phyloP scores from a whole-genome alignment of 768 basidiomycete species.

The Boletellus sp. region DNA sequence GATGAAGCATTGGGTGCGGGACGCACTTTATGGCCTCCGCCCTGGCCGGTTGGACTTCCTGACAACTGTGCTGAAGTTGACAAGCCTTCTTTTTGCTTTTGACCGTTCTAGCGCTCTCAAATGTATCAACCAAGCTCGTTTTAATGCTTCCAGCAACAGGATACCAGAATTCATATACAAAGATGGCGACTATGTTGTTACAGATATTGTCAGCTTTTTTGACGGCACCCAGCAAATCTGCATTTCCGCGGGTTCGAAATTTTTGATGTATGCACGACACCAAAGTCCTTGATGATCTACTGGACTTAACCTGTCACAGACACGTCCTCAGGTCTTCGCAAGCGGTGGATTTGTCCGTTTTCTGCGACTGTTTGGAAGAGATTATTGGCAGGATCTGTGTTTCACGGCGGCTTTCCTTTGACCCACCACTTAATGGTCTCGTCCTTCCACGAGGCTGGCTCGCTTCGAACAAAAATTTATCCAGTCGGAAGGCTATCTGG shows the following conservation, averaged over 20 bases:
- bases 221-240: constrained; percentile 27
- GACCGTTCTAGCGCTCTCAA: constrained; percentile 32
- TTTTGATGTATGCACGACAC: constrained; percentile 35
- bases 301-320: constrained; percentile 31
- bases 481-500: constrained; percentile 4
- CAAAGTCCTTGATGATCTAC: constrained; percentile 13
- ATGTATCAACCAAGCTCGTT: constrained; percentile 36
- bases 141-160: constrained; percentile 14
- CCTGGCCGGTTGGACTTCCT: constrained; percentile 17
- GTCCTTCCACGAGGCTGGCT: constrained; percentile 58
- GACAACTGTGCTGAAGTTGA: constrained; percentile 37
- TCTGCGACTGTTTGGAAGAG: constrained; percentile 52
- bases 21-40: constrained; percentile 38
- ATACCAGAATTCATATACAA: constrained; percentile 8
- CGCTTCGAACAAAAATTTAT: constrained; percentile 17
- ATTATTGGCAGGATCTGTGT: constrained; percentile 43
- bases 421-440: constrained; percentile 37
- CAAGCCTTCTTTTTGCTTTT: constrained; percentile 37
- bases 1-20: constrained; percentile 45
- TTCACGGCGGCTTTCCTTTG: constrained; percentile 23
- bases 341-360: constrained; percentile 42
- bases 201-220: constrained; percentile 31
- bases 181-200: constrained; percentile 25
- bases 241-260: constrained; percentile 36
- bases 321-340: constrained; percentile 39